phyloP scores from a whole-genome alignment of 1,284 basidiomycete genomes.

The Trametes sp. region DNA sequence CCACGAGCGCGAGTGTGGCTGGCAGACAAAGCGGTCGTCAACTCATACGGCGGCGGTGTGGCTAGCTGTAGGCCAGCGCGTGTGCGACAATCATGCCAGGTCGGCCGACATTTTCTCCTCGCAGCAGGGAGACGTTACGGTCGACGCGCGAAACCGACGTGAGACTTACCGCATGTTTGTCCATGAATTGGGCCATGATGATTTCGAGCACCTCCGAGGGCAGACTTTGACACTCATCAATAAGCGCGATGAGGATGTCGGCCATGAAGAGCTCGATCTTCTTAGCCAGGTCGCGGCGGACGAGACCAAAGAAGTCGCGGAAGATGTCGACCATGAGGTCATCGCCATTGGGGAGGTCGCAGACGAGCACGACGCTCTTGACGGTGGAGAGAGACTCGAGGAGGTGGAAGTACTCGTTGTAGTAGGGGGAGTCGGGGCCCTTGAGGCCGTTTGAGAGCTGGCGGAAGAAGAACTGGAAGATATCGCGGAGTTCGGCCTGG shows the following conservation, averaged over 20 bases:
- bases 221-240: constrained; percentile 85
- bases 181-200: constrained; percentile 87
- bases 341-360: constrained; percentile 88
- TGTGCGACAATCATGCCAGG: too few relatives aligned
- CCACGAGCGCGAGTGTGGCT: too few relatives aligned
- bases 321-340: constrained; percentile 89
- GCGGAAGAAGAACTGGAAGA: constrained; percentile 93
- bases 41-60: too few relatives aligned
- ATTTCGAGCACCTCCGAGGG: constrained; percentile 83
- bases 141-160: neutral
- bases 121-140: too few relatives aligned
- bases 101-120: too few relatives aligned
- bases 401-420: constrained; percentile 91
- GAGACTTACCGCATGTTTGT: constrained; percentile 69
- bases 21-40: too few relatives aligned
- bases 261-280: constrained; percentile 90
- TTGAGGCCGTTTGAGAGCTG: constrained; percentile 84
- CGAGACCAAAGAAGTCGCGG: constrained; percentile 81
- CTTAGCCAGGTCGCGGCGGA: constrained; percentile 85
- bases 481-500: constrained; percentile 86
- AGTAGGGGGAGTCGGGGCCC: constrained; percentile 76
- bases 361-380: constrained; percentile 93
- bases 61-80: too few relatives aligned
- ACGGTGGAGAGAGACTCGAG: constrained; percentile 93
- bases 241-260: constrained; percentile 88